phyloP scores from a whole-genome alignment of 352 stramenopile species.

The Globisporangium nunn region DNA sequence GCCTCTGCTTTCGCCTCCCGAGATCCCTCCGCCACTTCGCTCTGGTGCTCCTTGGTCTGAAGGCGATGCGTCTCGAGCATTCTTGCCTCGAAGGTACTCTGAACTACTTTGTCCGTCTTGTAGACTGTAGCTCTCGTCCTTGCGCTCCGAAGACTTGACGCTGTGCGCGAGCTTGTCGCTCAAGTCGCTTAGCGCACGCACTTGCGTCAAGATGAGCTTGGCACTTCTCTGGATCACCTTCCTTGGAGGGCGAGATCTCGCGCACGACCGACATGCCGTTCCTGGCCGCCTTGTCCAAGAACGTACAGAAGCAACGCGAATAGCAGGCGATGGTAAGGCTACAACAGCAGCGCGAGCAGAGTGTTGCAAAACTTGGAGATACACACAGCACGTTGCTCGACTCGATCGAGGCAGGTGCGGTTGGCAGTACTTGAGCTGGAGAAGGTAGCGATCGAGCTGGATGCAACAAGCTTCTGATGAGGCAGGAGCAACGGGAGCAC shows the following conservation, averaged over 20 bases:
- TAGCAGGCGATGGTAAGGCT: too few relatives aligned
- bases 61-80: not conserved
- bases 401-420: too few relatives aligned
- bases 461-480: too few relatives aligned
- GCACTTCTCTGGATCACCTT: slow-evolving; percentile 11
- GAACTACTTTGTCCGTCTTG: not conserved
- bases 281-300: slow-evolving; percentile 1
- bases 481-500: too few relatives aligned
- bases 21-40: not conserved
- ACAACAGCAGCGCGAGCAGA: not conserved
- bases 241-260: slow-evolving; percentile 13
- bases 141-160: slow-evolving; percentile 9
- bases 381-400: not conserved
- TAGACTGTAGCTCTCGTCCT: slow-evolving; percentile 2
- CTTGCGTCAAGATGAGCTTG: slow-evolving; percentile 14
- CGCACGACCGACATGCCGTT: slow-evolving; percentile 15
- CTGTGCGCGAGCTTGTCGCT: slow-evolving; percentile 18
- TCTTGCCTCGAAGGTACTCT: not conserved
- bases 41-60: not conserved
- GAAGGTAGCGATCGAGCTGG: too few relatives aligned
- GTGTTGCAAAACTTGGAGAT: slow-evolving; percentile 13
- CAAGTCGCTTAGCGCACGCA: slow-evolving; percentile 14
- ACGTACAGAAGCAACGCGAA: too few relatives aligned
- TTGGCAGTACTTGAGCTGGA: too few relatives aligned
- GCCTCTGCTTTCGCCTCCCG: not conserved